phyloP scores from a whole-genome alignment of 176 grass and related monocot genomes.

The Hsuehochloa calcarea region DNA sequence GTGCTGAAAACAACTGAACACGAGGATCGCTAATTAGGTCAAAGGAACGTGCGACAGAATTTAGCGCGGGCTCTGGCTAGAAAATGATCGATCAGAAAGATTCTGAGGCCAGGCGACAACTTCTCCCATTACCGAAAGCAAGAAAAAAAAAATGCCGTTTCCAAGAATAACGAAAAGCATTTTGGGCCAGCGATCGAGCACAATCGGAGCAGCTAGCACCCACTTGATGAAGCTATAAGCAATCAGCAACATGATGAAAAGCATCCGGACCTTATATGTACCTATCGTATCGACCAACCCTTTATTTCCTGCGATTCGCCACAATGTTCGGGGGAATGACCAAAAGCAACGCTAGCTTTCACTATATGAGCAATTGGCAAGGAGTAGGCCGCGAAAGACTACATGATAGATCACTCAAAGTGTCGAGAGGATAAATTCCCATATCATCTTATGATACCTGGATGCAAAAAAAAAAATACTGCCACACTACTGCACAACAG shows the following conservation, averaged over 20 bases:
- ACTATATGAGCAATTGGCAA: not conserved
- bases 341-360: not conserved
- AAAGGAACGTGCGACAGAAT: not conserved
- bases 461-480: constrained; percentile 13
- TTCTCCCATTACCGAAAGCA: constrained; percentile 18
- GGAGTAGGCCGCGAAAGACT: not conserved
- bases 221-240: not conserved
- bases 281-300: not conserved
- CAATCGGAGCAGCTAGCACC: not conserved
- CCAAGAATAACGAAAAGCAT: not conserved
- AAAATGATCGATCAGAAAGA: not conserved
- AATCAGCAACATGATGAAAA: not conserved
- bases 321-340: not conserved
- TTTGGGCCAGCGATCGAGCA: not conserved
- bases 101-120: not conserved
- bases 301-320: not conserved
- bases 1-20: not conserved
- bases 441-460: not conserved
- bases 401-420: not conserved
- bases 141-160: not conserved
- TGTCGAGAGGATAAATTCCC: not conserved
- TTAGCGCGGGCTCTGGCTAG: not conserved
- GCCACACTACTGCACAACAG: not conserved
- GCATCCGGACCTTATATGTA: not conserved
- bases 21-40: not conserved